Evolutionary conservation across 768 basidiomycete species (phyloP), one percentile per base, ranked within the genome.

Genomic region (Boletus rubroflammeus): DNA sequence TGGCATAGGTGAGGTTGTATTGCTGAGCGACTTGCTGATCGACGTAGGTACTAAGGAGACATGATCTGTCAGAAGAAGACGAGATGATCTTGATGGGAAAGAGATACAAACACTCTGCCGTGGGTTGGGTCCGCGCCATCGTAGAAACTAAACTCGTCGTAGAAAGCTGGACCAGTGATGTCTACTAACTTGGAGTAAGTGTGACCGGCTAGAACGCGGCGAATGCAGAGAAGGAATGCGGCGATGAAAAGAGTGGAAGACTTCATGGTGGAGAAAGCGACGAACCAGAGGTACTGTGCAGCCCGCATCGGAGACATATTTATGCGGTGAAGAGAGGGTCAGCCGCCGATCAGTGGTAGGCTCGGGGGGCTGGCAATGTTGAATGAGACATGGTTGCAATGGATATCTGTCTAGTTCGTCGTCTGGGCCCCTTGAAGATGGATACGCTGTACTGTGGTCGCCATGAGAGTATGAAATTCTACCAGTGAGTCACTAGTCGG

Each of bases 101-200:
- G 7, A 28, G 41, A 42, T 17, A 62, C 80, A 61, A 67, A 85
- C 85, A 88, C 86, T 49, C 84, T 75, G 28, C 85, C 85, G 57
- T 84, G 74, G 7, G 85, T 86, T 5, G 85, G 85, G 61, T 87
- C 86, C 1, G 78, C 15, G 38, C 81, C 77, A 19, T 73, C 72
- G 60, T 82, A 62, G 60, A 76, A 76, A 5, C 63, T 56, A 61
- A 87, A 87, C 5, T 73, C 64, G 34, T 70, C 67, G 53, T 80
- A 74, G 60, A 88, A 86, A 19, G 64, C 71, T 38, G 63, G 49
- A 32, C 85, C 84, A 14, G 70, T 64, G 61, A 76, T 71, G 52
- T 75, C 80, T 57, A 82, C 77, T 10, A 31, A 53, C 25, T 55
- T 61, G 0, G 45, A 31, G 28, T 63, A 63, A 49, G 46, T 47